Conservation (phyloP, 352 stramenopile genomes). For the Lagenidium giganteum region DNA sequence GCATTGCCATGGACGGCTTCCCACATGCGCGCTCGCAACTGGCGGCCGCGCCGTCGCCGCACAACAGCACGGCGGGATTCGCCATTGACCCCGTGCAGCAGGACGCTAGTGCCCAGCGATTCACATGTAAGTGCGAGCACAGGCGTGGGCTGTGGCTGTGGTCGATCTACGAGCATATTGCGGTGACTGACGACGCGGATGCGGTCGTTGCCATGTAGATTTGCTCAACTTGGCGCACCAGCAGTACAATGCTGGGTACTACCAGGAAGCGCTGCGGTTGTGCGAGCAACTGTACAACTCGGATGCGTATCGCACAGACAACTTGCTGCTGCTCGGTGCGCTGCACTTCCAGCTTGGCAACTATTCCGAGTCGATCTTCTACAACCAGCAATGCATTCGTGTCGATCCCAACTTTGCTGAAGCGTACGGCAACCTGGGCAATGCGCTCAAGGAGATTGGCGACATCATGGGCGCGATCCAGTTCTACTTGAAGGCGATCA, state of each 20-base stretch:
- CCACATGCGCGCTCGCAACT: constrained; percentile 12
- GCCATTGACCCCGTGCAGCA: constrained; percentile 16
- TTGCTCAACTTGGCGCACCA: constrained; percentile 76
- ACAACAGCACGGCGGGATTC: constrained; percentile 17
- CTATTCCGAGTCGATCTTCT: constrained; percentile 91
- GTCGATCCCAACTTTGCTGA: constrained; percentile 91
- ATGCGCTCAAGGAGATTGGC: constrained; percentile 93
- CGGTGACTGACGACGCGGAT: background rate
- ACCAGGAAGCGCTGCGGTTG: constrained; percentile 74
- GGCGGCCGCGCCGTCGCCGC: constrained; percentile 10
- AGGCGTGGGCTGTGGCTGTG: background rate
- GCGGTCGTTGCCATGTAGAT: constrained; percentile 23
- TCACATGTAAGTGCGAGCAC: constrained; percentile 71
- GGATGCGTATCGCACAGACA: constrained; percentile 86
- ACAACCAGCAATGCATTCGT: constrained; percentile 93
- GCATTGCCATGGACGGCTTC: no score
- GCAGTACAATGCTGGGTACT: constrained; percentile 86
- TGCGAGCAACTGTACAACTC: constrained; percentile 89
- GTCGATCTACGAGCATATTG: background rate
- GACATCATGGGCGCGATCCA: constrained; percentile 86
- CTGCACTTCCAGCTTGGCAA: constrained; percentile 93
- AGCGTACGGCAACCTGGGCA: constrained; percentile 92
- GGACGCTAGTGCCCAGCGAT: constrained; percentile 52
- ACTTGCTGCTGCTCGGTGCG: constrained; percentile 90
- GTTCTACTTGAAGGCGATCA: constrained; percentile 93